Evolutionary conservation across 306 rosid genomes (phyloP), one percentile per base, ranked within the genome.

Genomic region (Hippophae tibetana): DNA sequence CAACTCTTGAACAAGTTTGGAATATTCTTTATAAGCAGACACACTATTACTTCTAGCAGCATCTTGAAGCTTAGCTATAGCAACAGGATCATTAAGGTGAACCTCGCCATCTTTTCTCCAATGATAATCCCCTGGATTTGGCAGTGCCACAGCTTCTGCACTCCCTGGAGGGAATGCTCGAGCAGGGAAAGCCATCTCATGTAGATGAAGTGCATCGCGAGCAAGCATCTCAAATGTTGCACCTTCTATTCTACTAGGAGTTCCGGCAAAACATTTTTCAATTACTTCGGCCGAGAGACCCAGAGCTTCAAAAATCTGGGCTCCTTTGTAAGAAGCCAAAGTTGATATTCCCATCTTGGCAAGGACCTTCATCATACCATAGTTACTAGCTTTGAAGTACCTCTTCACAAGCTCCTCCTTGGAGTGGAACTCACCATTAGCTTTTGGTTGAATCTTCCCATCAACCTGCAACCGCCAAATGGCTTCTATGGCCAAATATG

Each of bases 311-410:
- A 93, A 93, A 68, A 93, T 93, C 79, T 93, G 99, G 48, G 97
- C 99, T 57, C 99, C 99, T 77, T 93, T 93, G 69, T 93, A 93
- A 13, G 99, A 93, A 10, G 99, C 99, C 86, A 93, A 76, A 72
- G 99, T 93, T 53, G 99, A 93, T 69, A 93, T 93, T 57, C 99
- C 99, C 99, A 93, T 93, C 89, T 93, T 93, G 9, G 99, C 97
- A 63, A 93, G 99, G 74, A 93, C 99, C 80, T 93, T 93, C 99
- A 80, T 81, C 99, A 93, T 93, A 53, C 99, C 99, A 46, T 86
- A 93, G 80, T 72, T 82, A 78, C 94, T 93, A 48, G 99, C 99
- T 62, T 84, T 82, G 67, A 86, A 88, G 79, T 83, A 88, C 75
- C 77, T 93, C 70, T 80, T 88, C 52, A 88, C 94, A 73, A 93